Percentiles rank a stretch among this genome's conserved stretches.
Conservation (phyloP, 2,329 filamentous ascomycete genomes). For the Calonectria henricotiae region DNA sequence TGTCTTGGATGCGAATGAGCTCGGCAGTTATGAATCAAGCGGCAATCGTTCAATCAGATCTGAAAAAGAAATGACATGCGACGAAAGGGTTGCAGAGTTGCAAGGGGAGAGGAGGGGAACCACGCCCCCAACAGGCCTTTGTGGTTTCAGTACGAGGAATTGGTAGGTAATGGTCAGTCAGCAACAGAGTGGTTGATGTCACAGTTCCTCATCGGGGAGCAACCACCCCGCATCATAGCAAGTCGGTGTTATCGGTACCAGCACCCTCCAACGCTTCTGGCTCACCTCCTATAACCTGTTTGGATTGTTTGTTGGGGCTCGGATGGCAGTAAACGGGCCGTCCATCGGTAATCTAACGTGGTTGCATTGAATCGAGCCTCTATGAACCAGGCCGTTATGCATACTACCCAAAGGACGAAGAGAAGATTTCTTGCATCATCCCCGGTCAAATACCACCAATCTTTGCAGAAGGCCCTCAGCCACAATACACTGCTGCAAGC, state of each 20-base stretch:
- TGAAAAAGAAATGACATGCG: constrained; percentile 24
- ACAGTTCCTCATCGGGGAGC: neutral
- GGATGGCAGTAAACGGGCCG: constrained; percentile 3
- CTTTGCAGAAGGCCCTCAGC: constrained; percentile 15
- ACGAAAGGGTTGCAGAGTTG: constrained; percentile 25
- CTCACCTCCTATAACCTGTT: constrained; percentile 24
- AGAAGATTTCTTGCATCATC: constrained; percentile 16
- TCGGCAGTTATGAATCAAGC: constrained; percentile 31
- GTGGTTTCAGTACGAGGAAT: constrained; percentile 4
- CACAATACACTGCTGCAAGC: constrained; percentile 14
- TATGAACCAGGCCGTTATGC: constrained; percentile 18
- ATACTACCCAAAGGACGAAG: constrained; percentile 21
- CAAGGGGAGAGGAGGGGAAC: constrained; percentile 19
- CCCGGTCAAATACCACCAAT: constrained; percentile 17
- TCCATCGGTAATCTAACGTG: constrained; percentile 26
- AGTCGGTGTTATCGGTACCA: constrained; percentile 5
- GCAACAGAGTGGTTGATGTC: constrained; percentile 4
- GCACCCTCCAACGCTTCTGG: neutral
- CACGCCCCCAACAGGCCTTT: constrained; percentile 29
- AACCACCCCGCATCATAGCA: constrained; percentile 13
- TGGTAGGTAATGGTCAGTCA: neutral
- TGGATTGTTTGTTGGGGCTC: constrained; percentile 22
- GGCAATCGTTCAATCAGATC: constrained; percentile 30
- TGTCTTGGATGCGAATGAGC: constrained; percentile 16
- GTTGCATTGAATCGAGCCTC: constrained; percentile 36